Evolutionary conservation across 2,329 filamentous ascomycete genomes (phyloP), one percentile per base, ranked within the genome.

Genomic region (Phialophora expanda): DNA sequence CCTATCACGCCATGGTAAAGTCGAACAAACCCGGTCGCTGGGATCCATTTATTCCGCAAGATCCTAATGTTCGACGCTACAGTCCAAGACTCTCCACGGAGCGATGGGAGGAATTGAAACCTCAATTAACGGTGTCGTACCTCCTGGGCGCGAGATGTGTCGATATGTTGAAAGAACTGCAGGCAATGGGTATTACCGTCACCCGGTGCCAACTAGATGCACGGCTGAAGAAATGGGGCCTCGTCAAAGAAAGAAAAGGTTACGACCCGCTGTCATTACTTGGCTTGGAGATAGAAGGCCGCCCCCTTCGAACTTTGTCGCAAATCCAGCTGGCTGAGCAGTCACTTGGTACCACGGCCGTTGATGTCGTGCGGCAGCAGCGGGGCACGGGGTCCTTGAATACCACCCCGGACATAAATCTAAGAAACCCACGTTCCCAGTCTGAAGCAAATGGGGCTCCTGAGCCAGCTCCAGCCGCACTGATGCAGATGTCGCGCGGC

Each of bases 161-260:
- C 46, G 46, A 50, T 50, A 50, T 50, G 46, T 50, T 50, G 46
- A 50, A 50, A 12, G 46, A 50, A 50, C 46, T 50, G 20, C 11
- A 5, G 46, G n/a, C n/a, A 24, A 50, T 50, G 1, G 46, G 12
- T 8, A 5, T 50, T 7, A 26, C 3, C 9, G 46, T 50, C n/a
- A 50, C 46, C n/a, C 46, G 46, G 46, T 9, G 20, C 46, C 46
- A 50, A 26, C n/a, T 22, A 1, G 20, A 50, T 22, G 1, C 22
- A 0, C 46, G 7, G 8, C 12, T 50, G 46, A 50, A 50, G 20
- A 50, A 50, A 26, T 50, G 46, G 46, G n/a, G 17, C 12, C n/a
- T 50, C 17, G 46, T 50, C 46, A 50, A 12, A 20, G 8, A 11
- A 50, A 50, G 7, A n/a, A 55, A 17, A 32, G n/a, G 5, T 20